Base-by-base conservation (phyloP, 306 rosid genomes). In the Prunus armeniaca region DNA sequence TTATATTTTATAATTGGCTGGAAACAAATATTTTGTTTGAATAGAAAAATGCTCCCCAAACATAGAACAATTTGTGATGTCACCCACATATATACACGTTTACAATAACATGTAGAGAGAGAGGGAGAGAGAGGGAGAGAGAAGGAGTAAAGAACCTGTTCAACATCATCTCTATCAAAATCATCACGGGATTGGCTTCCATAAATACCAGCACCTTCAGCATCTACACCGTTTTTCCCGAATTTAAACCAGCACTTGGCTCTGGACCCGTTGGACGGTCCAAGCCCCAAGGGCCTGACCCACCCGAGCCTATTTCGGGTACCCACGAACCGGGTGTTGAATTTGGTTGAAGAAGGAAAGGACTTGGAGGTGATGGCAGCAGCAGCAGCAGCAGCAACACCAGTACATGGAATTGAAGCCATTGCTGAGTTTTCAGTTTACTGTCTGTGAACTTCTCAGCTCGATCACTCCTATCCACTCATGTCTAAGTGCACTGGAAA, bases 181-280 rank as follows among this genome's bases (percentile, higher is more conserved):
- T 95, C 98, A 58, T 95, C 91, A 57, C 98, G 91, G 55, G 90
- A 54, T 69, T 95, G 97, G 80, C 97, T 95, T 2, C 98, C 98
- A 87, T 95, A 95, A 80, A 95, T 92, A 12, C 98, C 98, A 76
- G 97, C 97, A 73, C 96, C 97, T 86, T 95, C 92, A 18, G 97
- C 97, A 79, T 91, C 98, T 38, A 93, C 87, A 25, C 98, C 98
- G 63, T 86, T 92, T 68, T 90, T 87, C 22, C 99, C 96, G 43
- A 95, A 92, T 60, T 54, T 90, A 86, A 95, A 95, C 96, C 97
- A 95, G 88, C 99, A 89, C 67, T 71, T 85, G 71, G 87, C 78
- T 79, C 84, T 89, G 66, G 85, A 85, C 69, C 99, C 97, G 62
- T 92, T 95, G 63, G 97, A 89, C 69, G 97, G 96, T 79, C 99